Base-by-base conservation (phyloP, 129 eudicot genomes). In the Scalesia atractyloides region DNA sequence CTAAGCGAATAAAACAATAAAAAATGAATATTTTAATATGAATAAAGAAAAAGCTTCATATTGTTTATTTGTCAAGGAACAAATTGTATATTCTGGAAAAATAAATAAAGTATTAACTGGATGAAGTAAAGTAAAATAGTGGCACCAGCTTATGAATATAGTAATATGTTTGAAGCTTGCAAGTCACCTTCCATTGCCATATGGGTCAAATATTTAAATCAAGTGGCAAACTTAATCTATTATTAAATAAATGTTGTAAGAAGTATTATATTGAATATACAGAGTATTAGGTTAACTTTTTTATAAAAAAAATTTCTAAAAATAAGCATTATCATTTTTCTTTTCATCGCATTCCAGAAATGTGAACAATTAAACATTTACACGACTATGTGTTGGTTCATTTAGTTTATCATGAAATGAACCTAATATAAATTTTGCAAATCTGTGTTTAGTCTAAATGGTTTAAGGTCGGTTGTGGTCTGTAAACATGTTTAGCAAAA, bases 151-250 rank as follows among this genome's bases (percentile, higher is more conserved):
- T 61, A 61, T 50, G 13, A 68, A 48, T 76, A 69, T 61, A 50
- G 46, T 69, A 69, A 37, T 51, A 50, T 70, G 50, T 41, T 77
- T 60, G 66, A 69, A 70, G 76, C 81, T 77, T 77, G 34, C 81
- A 77, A 77, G 81, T 71, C 81, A 77, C 76, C 76, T 70, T 77
- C 70, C 81, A 77, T 49, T 22, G n/a, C 36, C 75, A 69, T 69
- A 77, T 52, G 74, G 20, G 72, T 16, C 46, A 61, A 61, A 3
- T 69, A 70, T 50, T 61, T 12, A 24, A 77, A 50, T 77, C 66
- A 77, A 52, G 66, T 68, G 76, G 56, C 66, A 61, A 69, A 1
- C n/a, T 37, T n/a, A 10, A 2, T 64, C 16, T 47, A 9, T 7
- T 44, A 67, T 43, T 56, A 47, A 14, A 65, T 56, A 47, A 14